A percentile compares a stretch with the other conserved stretches of the same genome.
These are phyloP conservation scores for Leishmania gerbilli DNA, from an alignment of 208 protist genomes.

Conservation along the genomic window DNA sequence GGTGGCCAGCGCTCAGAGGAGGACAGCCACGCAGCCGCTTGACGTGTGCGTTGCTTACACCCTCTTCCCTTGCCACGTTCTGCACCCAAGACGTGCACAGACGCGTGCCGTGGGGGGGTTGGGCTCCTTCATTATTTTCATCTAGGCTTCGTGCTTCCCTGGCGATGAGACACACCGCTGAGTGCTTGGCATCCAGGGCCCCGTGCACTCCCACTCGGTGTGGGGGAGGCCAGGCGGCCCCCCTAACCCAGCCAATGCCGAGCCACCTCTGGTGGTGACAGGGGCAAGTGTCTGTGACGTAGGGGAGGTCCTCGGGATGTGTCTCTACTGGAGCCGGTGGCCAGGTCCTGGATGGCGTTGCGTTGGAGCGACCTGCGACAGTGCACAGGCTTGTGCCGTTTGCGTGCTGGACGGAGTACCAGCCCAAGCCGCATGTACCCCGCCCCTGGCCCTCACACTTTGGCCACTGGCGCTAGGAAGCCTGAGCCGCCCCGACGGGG, in stretches of 20 bases:
- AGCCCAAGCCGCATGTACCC: not conserved
- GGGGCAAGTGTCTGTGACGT: not conserved
- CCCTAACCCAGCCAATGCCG: not conserved
- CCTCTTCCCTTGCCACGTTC: not conserved
- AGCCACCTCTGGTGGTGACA: not conserved
- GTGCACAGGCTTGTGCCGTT: not conserved
- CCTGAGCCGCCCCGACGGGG: not conserved
- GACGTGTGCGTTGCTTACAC: not conserved
- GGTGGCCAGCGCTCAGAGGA: not conserved
- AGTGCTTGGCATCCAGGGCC: not conserved
- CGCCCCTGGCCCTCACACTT: not conserved
- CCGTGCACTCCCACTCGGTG: not conserved
- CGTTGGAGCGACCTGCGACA: not conserved
- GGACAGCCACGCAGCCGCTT: not conserved
- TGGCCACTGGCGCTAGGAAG: not conserved
- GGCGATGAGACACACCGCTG: not conserved
- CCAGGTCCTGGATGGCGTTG: not conserved
- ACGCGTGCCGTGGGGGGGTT: too few relatives aligned
- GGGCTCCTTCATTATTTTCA: not conserved
- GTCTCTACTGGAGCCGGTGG: not conserved
- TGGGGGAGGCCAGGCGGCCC: not conserved
- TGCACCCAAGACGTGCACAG: not conserved
- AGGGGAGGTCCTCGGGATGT: not conserved
- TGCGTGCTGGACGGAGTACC: not conserved
- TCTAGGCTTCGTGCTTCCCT: not conserved